Base-by-base conservation (phyloP, 2,329 filamentous ascomycete species). In the Diplocarpon mali region DNA sequence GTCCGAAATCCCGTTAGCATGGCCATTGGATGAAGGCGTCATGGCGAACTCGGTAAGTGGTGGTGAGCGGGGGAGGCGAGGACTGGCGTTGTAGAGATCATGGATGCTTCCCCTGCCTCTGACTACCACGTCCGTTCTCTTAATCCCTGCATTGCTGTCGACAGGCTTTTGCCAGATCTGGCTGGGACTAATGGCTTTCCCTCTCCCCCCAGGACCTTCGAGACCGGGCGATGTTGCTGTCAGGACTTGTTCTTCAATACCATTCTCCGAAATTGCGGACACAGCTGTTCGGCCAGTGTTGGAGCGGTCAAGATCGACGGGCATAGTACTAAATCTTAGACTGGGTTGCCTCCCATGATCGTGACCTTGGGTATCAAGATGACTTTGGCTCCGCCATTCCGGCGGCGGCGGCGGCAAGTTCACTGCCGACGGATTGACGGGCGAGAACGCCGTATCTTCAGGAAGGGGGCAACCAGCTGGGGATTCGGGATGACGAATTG, bases 81-180 rank as follows among this genome's bases (percentile, higher is more conserved):
- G 63, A 17, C 57, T 61, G 13, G 62, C 61, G 29, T 60, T 55
- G 50, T 67, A 66, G 6, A 67, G 51, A 43, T 65, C 59, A 7
- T 64, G 60, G 16, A 36, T 51, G 14, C 48, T 42, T 17, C 24
- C 24, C 20, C 34, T 36, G 2, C 15, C 35, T 7, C 27, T 24
- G 8, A 38, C 15, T 4, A 35, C 34, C 1, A 49, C 27, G 14
- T 44, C 40, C 37, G 49, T 51, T 3, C 28, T 24, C 20, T 24
- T 24, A 7, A 24, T 24, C 20, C 20, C 20, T 3, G 20, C 3
- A 4, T 24, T 3, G 20, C 13, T 1, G 14, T 35, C 40, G 17
- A 50, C 38, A 1, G 48, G 46, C 31, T 40, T 49, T 4, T 50
- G 45, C 20, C 46, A 49, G 2, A 42, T 44, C 1, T 47, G 47